These are phyloP conservation scores for Alnus glutinosa DNA, from an alignment of 306 rosid genomes.

Conservation along the genomic window DNA sequence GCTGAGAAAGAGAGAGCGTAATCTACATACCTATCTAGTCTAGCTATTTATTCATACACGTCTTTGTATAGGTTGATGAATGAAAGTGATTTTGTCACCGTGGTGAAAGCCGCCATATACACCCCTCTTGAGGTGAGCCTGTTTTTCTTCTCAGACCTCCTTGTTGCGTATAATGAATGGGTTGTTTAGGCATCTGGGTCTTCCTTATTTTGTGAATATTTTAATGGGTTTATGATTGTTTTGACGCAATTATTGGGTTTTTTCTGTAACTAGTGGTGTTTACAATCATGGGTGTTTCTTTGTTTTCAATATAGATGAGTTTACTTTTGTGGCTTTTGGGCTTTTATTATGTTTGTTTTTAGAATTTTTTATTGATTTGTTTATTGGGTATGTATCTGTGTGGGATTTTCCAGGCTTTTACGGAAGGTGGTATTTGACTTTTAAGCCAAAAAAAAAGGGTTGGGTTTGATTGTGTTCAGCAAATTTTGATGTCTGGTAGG, in stretches of 20 bases:
- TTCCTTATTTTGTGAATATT: constrained; percentile 25
- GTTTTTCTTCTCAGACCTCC: background rate
- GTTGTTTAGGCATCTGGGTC: constrained; percentile 29
- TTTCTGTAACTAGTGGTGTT: constrained; percentile 28
- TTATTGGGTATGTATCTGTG: constrained; percentile 37
- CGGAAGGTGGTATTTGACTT: constrained; percentile 76
- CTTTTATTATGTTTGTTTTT: constrained; percentile 11
- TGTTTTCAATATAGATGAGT: constrained; percentile 17
- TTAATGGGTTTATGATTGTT: constrained; percentile 24
- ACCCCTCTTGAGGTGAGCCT: constrained; percentile 14
- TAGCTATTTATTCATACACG: background rate
- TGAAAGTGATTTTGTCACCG: constrained; percentile 2
- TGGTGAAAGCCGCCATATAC: constrained; percentile 10
- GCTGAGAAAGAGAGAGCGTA: background rate
- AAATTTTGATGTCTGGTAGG: constrained; percentile 19
- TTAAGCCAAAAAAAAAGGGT: constrained; percentile 34
- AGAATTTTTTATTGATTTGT: constrained; percentile 24
- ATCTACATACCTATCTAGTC: no score
- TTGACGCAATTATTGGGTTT: constrained; percentile 23
- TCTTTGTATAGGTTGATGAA: background rate
- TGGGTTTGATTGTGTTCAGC: constrained; percentile 38
- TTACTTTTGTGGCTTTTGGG: background rate
- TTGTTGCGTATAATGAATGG: background rate
- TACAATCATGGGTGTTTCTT: constrained; percentile 37
- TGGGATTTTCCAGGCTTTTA: constrained; percentile 65